Conservation (phyloP, 1,284 basidiomycete genomes). For the Cutaneotrichosporon cutaneum region DNA sequence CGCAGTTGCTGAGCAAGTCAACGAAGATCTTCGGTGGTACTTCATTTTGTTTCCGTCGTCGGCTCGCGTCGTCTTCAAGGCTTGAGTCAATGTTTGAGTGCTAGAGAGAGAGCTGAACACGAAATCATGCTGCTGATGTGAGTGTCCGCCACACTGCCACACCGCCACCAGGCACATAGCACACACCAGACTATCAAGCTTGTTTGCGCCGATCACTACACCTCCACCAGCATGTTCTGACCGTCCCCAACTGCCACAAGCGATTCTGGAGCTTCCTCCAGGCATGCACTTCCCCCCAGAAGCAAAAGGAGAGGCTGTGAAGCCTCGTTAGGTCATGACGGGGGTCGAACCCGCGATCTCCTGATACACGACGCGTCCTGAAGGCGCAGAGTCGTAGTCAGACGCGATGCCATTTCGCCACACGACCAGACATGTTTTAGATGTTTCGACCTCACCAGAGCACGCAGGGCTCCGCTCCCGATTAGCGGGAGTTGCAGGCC, state of each 20-base stretch:
- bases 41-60: no score
- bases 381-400: conserved; percentile 12
- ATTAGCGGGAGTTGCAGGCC: background rate
- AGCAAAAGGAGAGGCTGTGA: background rate
- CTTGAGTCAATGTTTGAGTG: no score
- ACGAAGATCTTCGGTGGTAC: no score
- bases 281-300: background rate
- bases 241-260: background rate
- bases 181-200: conserved; percentile 1
- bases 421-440: conserved; percentile 6
- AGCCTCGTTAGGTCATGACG: background rate
- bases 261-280: background rate
- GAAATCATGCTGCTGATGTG: no score
- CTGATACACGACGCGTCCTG: background rate
- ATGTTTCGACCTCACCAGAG: background rate
- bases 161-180: background rate
- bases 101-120: no score
- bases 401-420: conserved; percentile 19
- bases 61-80: no score
- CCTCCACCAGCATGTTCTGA: background rate
- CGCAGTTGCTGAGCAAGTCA: no score
- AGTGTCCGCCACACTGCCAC: background rate
- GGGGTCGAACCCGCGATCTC: conserved; percentile 9
- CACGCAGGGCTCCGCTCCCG: background rate
- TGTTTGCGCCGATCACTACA: background rate